phyloP scores from a whole-genome alignment of 2,329 filamentous ascomycete genomes.

The Sporothrix curviconia region DNA sequence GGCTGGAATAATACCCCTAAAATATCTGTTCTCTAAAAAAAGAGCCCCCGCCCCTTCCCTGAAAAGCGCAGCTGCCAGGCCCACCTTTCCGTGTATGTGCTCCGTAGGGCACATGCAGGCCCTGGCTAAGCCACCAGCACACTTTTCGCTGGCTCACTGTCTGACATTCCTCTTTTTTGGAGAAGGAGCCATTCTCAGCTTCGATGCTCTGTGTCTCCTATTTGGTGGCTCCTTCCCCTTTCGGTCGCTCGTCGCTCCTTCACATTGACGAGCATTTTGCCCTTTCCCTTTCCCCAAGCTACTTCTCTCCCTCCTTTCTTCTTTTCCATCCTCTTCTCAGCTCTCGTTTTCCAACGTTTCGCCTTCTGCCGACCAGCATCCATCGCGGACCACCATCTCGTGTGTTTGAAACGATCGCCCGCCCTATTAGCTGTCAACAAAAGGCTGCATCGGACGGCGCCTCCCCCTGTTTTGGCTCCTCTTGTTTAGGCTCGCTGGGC shows the following conservation, averaged over 20 bases:
- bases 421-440: not conserved
- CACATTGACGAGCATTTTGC: conserved; percentile 1
- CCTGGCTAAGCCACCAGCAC: conserved; percentile 14
- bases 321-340: not conserved
- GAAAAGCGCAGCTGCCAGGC: not conserved
- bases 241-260: not conserved
- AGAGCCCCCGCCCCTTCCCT: conserved; percentile 5
- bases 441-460: conserved; percentile 7
- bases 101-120: conserved; percentile 4
- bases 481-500: conserved; percentile 1
- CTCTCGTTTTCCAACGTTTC: not conserved
- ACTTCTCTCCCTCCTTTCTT: not conserved
- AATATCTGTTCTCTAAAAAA: conserved; percentile 5
- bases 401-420: not conserved
- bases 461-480: not conserved
- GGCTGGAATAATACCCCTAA: not conserved
- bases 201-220: conserved; percentile 6
- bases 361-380: not conserved
- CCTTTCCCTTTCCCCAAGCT: not conserved
- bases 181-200: not conserved
- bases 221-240: not conserved
- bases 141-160: conserved; percentile 13
- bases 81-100: not conserved
- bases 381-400: not conserved
- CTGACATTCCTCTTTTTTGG: conserved; percentile 8